Conservation (phyloP, 345 rosid genomes). For the Schrenkiella parvula region DNA sequence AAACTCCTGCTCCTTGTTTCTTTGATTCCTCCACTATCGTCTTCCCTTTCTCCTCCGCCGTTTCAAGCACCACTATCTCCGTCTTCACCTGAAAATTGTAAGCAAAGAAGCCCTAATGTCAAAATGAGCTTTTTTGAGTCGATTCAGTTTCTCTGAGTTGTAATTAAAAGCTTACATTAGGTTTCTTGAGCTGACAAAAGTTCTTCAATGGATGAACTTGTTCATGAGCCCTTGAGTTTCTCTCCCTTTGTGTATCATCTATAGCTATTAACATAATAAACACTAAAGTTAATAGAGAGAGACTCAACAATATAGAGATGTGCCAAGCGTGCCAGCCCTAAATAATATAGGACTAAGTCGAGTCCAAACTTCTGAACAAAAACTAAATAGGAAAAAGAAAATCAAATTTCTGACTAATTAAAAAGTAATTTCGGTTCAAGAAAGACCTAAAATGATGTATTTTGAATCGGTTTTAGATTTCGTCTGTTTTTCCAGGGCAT, state of each 20-base stretch:
- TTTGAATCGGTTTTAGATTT: too few relatives aligned
- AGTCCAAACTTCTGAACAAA: neutral
- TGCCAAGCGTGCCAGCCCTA: neutral
- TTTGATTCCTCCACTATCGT: slow-evolving; percentile 81
- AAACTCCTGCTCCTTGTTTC: slow-evolving; percentile 59
- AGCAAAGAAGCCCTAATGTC: neutral
- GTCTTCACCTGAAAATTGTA: slow-evolving; percentile 50
- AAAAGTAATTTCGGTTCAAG: too few relatives aligned
- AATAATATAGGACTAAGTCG: neutral
- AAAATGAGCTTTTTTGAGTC: neutral
- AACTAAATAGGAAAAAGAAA: neutral
- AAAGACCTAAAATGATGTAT: too few relatives aligned
- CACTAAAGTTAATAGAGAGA: neutral
- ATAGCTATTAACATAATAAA: slow-evolving; percentile 6
- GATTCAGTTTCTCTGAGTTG: neutral
- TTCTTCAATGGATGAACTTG: slow-evolving; percentile 61
- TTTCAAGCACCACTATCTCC: slow-evolving; percentile 65
- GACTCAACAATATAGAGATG: neutral
- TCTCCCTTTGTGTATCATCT: slow-evolving; percentile 48
- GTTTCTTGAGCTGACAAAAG: slow-evolving; percentile 72
- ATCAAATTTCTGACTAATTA: too few relatives aligned
- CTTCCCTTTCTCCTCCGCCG: slow-evolving; percentile 82
- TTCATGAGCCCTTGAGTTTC: slow-evolving; percentile 53
- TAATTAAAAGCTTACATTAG: slow-evolving; percentile 48
- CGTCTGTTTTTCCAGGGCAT: too few relatives aligned